These are phyloP conservation scores for Tulasnella sp. DNA, from an alignment of 768 basidiomycete species.

Conservation along the genomic window DNA sequence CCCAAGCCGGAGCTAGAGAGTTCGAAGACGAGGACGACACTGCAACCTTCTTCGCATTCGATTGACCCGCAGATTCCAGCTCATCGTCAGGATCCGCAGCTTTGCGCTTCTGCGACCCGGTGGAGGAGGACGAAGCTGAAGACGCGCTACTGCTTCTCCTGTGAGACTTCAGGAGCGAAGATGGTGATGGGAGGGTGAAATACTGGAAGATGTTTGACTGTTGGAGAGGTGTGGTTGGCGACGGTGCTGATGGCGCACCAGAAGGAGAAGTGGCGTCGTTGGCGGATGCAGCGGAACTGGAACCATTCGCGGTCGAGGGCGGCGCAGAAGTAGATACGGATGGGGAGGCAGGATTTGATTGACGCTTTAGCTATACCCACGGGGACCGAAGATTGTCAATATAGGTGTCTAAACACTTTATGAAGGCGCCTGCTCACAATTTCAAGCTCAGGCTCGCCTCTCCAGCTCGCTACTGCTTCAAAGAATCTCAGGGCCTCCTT, in stretches of 20 bases:
- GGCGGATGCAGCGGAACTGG: too few species aligned
- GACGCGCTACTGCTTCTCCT: not conserved
- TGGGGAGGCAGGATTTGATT: conserved; percentile 9
- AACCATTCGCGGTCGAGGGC: too few species aligned
- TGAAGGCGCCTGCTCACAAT: conserved; percentile 22
- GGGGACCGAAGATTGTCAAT: too few species aligned
- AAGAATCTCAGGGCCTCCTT: conserved; percentile 67
- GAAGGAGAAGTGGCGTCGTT: not conserved
- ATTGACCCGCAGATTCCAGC: not conserved
- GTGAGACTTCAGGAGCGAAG: not conserved
- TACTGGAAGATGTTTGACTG: too few species aligned
- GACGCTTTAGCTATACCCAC: conserved; percentile 13
- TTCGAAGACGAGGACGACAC: not conserved
- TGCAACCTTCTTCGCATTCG: conserved; percentile 9
- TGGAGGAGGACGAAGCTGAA: not conserved
- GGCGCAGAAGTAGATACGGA: not conserved
- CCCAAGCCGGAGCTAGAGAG: not conserved
- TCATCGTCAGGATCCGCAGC: too few species aligned
- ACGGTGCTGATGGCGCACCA: not conserved
- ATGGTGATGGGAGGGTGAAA: not conserved
- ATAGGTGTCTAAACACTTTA: too few species aligned
- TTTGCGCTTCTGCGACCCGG: not conserved
- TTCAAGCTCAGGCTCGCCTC: conserved; percentile 68
- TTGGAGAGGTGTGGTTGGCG: not conserved
- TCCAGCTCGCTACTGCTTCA: conserved; percentile 72